A percentile compares a stretch with the other conserved stretches of the same genome.
Evolutionary conservation across 2,329 filamentous ascomycete genomes (phyloP).

Genomic region (Pseudocercospora eumusae): DNA sequence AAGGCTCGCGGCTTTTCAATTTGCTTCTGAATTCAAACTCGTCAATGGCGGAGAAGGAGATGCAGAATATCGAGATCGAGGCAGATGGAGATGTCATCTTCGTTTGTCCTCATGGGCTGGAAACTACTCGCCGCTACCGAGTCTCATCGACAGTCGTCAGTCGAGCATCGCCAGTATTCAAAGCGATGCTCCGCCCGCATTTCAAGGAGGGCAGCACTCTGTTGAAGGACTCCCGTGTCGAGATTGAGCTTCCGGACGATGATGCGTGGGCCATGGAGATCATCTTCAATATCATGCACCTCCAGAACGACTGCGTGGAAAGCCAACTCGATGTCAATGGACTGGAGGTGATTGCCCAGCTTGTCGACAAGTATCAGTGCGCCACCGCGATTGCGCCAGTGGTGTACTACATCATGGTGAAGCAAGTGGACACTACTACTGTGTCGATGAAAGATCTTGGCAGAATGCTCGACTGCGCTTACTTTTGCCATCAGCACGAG

Average conservation of each 20-base stretch:
- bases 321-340: too few relatives aligned
- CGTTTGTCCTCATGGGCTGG: slow-evolving; percentile 2
- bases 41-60: too few relatives aligned
- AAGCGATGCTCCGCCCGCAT: slow-evolving; percentile 19
- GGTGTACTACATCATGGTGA: too few relatives aligned
- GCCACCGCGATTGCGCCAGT: too few relatives aligned
- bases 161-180: slow-evolving; percentile 17
- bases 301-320: background rate
- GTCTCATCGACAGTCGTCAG: slow-evolving; percentile 12
- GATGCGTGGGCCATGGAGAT: background rate
- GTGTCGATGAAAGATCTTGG: too few relatives aligned
- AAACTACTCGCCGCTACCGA: background rate
- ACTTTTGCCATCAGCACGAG: too few relatives aligned
- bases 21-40: too few relatives aligned
- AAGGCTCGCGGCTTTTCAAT: too few relatives aligned
- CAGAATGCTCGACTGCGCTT: too few relatives aligned
- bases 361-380: too few relatives aligned
- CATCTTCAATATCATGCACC: slow-evolving; percentile 1
- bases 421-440: too few relatives aligned
- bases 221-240: background rate
- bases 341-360: too few relatives aligned
- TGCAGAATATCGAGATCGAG: slow-evolving; percentile 12
- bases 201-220: slow-evolving; percentile 13
- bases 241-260: slow-evolving; percentile 2
- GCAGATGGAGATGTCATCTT: slow-evolving; percentile 21